Evolutionary conservation across 2,329 filamentous ascomycete genomes (phyloP).

Genomic region (Cercospora brassicicola): DNA sequence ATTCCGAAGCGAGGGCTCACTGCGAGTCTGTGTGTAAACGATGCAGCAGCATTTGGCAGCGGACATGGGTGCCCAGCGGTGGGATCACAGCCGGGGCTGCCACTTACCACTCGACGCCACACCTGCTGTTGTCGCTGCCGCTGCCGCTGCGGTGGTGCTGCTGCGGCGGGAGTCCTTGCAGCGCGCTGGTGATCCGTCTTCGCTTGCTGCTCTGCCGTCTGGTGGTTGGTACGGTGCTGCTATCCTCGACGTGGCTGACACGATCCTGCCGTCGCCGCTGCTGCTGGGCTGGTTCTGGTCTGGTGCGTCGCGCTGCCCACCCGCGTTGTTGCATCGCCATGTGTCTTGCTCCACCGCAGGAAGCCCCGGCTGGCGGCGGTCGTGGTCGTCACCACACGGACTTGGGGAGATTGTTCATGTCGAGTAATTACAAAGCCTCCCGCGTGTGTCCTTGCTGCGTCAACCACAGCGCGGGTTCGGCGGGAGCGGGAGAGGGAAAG

Average conservation of each 20-base stretch:
- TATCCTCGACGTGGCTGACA: neutral
- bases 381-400: neutral
- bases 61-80: neutral
- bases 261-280: neutral
- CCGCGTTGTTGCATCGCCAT: neutral
- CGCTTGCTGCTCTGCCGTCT: neutral
- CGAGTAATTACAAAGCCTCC: neutral
- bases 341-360: neutral
- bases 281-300: neutral
- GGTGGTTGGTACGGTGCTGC: neutral
- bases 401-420: neutral
- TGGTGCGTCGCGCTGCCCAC: neutral
- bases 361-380: neutral
- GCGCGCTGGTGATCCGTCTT: neutral
- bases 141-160: constrained; percentile 2
- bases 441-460: neutral
- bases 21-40: constrained; percentile 9
- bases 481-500: too few relatives aligned
- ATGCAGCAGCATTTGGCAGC: constrained; percentile 12
- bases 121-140: neutral
- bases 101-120: constrained; percentile 14
- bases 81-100: constrained; percentile 1
- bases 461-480: neutral
- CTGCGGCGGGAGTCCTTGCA: constrained; percentile 5
- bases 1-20: constrained; percentile 12